Base-by-base conservation (phyloP, 768 basidiomycete genomes). In the Suillus sp. region DNA sequence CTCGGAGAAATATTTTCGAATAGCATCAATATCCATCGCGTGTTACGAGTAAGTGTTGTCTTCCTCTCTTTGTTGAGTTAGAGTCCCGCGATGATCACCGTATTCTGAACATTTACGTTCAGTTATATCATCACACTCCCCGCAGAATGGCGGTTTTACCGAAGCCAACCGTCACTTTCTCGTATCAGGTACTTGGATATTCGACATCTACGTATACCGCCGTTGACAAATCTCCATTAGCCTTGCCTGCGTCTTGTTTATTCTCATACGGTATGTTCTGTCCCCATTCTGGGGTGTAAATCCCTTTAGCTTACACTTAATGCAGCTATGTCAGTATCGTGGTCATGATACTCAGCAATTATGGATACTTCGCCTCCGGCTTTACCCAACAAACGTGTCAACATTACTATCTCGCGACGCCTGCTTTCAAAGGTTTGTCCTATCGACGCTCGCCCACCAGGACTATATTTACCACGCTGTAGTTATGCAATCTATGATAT, bases 401-500 rank as follows among this genome's bases (percentile, higher is more conserved):
- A 2, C 73, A 68, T 7, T 90, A 83, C 70, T 85, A 76, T 72
- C 72, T 85, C 13, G 66, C 83, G 16, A 77, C 86, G 1, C 85
- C 88, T 16, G 69, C 80, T 13, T 84, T 89, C 71, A 90, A 90
- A 83, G 88, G 89, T 86, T 54, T 25, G 38, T 48, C 35, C 3
- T 1, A 9, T 25, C 37, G 34, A 25, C 14, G 59, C 22, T 48
- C 16, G 27, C 2, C 1, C 4, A 20, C 50, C 13, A 55, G 6
- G 18, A n/a, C 10, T 34, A 60, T 71, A 22, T 66, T 62, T 22
- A 25, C 47, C 18, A 18, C 2, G 10, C 48, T 61, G 14, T 62
- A 90, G 89, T 86, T 3, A 20, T 88, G 6, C 89, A 90, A 72
- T 76, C 78, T 0, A 85, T 86, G 82, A 76, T 87, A 51, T 89